These are phyloP conservation scores for Phylloporus sp. DNA, from an alignment of 1,284 basidiomycete species.

Conservation along the genomic window DNA sequence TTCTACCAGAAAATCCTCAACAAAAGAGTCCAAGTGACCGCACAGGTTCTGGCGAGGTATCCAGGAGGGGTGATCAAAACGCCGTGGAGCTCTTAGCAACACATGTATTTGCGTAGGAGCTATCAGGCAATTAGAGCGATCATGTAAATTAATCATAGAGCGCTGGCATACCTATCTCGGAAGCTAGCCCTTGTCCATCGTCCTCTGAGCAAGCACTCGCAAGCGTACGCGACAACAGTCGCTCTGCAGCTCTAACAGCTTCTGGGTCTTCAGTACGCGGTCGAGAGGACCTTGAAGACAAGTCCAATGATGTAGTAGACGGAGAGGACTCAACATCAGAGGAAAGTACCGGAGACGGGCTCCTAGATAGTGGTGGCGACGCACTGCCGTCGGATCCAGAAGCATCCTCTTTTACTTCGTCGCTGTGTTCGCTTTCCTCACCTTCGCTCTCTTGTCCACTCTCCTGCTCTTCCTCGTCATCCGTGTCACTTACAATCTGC, in stretches of 20 bases:
- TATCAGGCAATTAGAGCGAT: slow-evolving; percentile 28
- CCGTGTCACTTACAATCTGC: neutral
- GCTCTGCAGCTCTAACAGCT: slow-evolving; percentile 55
- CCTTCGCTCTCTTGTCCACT: slow-evolving; percentile 21
- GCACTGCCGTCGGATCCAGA: slow-evolving; percentile 30
- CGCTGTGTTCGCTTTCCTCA: slow-evolving; percentile 19
- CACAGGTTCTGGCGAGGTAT: slow-evolving; percentile 65
- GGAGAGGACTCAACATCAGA: slow-evolving; percentile 12
- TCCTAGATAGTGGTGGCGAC: slow-evolving; percentile 24
- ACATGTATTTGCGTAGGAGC: slow-evolving; percentile 74
- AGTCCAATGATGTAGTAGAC: slow-evolving; percentile 2
- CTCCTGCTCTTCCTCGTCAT: slow-evolving; percentile 21
- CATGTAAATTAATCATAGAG: neutral
- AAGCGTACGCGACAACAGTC: slow-evolving; percentile 64
- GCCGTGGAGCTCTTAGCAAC: slow-evolving; percentile 69
- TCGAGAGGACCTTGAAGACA: slow-evolving; percentile 2
- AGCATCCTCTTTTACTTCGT: slow-evolving; percentile 25
- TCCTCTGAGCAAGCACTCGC: slow-evolving; percentile 58
- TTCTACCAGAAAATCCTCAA: slow-evolving; percentile 44
- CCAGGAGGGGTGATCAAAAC: slow-evolving; percentile 75
- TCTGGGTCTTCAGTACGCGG: slow-evolving; percentile 50
- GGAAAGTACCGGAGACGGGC: slow-evolving; percentile 29
- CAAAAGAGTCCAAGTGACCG: slow-evolving; percentile 44
- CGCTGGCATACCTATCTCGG: slow-evolving; percentile 57
- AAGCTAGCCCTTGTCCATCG: slow-evolving; percentile 54